Base-by-base conservation (phyloP, 148 eudicot genomes). In the Heliamphora exappendiculata region DNA sequence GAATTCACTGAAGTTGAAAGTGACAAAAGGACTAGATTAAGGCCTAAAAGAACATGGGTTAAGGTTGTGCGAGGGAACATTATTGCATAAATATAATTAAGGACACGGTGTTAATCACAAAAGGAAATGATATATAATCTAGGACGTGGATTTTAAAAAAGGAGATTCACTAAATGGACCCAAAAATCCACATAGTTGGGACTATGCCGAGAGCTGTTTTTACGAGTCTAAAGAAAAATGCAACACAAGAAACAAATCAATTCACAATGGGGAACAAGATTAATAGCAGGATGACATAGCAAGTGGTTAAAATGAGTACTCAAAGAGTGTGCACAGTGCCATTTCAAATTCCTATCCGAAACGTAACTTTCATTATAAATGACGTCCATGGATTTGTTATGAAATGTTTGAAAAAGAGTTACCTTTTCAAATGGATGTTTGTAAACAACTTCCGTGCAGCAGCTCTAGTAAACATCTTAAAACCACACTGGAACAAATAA, bases 391-490 rank as follows among this genome's bases (percentile, higher is more conserved):
- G 9, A 4, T 31, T 6, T 17, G 17, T 19, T 31, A 63, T 17
- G 16, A 41, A 44, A 44, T 31, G 67, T 62, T 29, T 33, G 47
- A n/a, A 29, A 63, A 63, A 16, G 10, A n/a, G 80, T 66, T 83
- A 95, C 99, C 99, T 87, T 82, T 93, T 91, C 78, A 95, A 82
- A 54, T 91, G 94, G 44, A 93, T 85, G 81, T 95, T 92, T 8
- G 85, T 87, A 82, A 95, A 95, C 81, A 95, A 90, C 80, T 88
- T 91, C 80, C 86, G 83, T 20, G 91, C 97, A 69, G 99, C 97
- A 69, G 93, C 96, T 82, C 99, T 92, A 57, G 94, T 95, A 79
- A 92, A 95, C 99, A 95, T 92, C 88, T 95, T 92, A 85, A 95
- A 95, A 76, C 99, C 99, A 87, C 99, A 95, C 99, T 95, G 93